phyloP scores from a whole-genome alignment of 345 rosid species.

The Orychophragmus violaceus region DNA sequence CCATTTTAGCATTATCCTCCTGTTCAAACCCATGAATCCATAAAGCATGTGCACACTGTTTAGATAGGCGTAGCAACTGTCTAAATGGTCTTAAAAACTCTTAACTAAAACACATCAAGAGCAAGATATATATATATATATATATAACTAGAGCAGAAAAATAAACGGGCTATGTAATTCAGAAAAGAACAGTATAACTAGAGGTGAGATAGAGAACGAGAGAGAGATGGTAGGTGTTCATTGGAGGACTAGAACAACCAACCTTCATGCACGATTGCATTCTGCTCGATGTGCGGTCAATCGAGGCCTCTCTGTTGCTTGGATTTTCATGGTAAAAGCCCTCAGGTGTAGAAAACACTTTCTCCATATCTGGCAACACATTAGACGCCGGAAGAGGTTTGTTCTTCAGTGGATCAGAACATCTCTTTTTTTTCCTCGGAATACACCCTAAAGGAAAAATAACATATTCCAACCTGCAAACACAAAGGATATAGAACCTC shows the following conservation, averaged over 20 bases:
- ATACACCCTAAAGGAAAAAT: slow-evolving; percentile 86
- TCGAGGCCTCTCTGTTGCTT: slow-evolving; percentile 28
- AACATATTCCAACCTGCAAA: slow-evolving; percentile 83
- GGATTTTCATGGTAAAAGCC: slow-evolving; percentile 23
- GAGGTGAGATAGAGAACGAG: not conserved
- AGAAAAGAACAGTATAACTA: slow-evolving; percentile 19
- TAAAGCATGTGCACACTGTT: not conserved
- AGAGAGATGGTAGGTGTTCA: not conserved
- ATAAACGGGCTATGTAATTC: not conserved
- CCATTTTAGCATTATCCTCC: slow-evolving; percentile 34
- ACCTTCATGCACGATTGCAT: slow-evolving; percentile 23
- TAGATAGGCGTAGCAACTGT: not conserved
- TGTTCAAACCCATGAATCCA: slow-evolving; percentile 24
- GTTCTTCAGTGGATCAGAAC: slow-evolving; percentile 36
- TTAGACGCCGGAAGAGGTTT: slow-evolving; percentile 18
- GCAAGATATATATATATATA: not conserved
- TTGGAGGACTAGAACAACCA: slow-evolving; percentile 7
- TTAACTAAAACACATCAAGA: not conserved
- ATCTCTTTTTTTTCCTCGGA: slow-evolving; percentile 47
- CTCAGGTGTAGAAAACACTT: slow-evolving; percentile 27
- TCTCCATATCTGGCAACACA: slow-evolving; percentile 21
- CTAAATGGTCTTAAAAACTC: not conserved
- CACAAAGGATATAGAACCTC: not conserved
- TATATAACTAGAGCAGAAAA: not conserved
- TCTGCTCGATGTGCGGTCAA: not conserved